phyloP scores from a whole-genome alignment of 805 yeast species.

The Spathaspora boniae region DNA sequence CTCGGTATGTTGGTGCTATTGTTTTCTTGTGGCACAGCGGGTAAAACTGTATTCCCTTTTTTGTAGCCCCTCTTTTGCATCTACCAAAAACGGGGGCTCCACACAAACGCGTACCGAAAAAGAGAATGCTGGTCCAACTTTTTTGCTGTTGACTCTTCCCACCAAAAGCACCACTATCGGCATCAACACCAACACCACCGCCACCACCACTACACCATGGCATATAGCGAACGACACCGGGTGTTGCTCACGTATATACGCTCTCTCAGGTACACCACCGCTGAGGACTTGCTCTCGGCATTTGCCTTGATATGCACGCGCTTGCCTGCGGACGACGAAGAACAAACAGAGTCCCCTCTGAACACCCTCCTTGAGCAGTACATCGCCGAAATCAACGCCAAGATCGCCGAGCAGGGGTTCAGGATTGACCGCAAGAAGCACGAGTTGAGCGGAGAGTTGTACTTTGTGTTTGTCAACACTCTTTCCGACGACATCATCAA shows the following conservation, averaged over 20 bases:
- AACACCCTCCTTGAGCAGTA: conserved; percentile 12
- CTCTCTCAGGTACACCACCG: conserved; percentile 20
- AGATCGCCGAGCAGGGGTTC: conserved; percentile 36
- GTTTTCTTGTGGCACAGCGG: no score
- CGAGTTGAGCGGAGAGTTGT: conserved; percentile 28
- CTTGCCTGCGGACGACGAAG: conserved; percentile 8
- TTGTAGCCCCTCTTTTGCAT: no score
- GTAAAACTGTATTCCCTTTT: no score
- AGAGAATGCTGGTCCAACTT: neutral
- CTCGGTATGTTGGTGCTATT: no score
- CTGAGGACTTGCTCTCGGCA: conserved; percentile 17
- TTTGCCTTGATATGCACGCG: conserved; percentile 17
- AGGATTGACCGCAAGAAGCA: conserved; percentile 39
- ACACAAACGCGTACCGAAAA: conserved; percentile 4
- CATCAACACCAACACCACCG: conserved; percentile 2
- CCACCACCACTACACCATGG: neutral
- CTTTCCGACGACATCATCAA: conserved; percentile 38
- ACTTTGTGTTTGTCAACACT: conserved; percentile 41
- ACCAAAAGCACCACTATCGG: neutral
- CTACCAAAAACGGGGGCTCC: neutral
- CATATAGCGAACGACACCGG: conserved; percentile 14
- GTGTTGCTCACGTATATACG: conserved; percentile 29
- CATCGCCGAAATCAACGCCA: conserved; percentile 27
- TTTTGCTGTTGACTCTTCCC: neutral
- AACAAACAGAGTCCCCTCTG: conserved; percentile 1